Evolutionary conservation across 2,329 filamentous ascomycete species (phyloP), one percentile per base, ranked within the genome.

Genomic region (Xylariaceae sp.): DNA sequence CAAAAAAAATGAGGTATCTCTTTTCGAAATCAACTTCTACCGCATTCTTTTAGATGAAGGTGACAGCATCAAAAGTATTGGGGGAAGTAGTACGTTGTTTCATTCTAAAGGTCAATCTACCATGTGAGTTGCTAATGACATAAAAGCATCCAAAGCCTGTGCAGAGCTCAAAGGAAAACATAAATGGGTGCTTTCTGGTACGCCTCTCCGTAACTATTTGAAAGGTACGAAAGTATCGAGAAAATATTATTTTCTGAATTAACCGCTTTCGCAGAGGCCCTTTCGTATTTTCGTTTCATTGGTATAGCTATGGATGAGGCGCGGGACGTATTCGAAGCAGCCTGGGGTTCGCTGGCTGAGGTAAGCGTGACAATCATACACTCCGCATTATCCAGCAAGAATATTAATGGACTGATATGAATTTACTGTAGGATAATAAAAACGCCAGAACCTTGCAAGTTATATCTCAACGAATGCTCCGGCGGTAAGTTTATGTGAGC

Each of bases 1-100:
- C 6, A 7, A 16, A 1, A 18, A 32, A 16, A 6, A 27, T 1
- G 11, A 21, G 4, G 53, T 33, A 1, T 13, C 53, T 16, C 15
- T 59, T 4, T 59, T 59, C 18, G 13, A 57, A 20, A 24, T 55
- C 2, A 13, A 57, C 2, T 61, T 56, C 23, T 54, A 35, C n/a
- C 55, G 58, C 4, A 53, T 61, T n/a, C 18, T 61, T 3, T 40
- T 61, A 1, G 58, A 61, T 3, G 58, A 61, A 41, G 58, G 52
- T 3, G 55, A 61, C 35, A 53, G 18, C 2, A 61, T 61, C 6
- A 61, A 48, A 36, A 61, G 54, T 6, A 13, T n/a, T 2, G 0
- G 30, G 4, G 52, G 54, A 23, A 50, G 10, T 3, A 60, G 58
- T 60, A 52, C 2, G 58, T 42, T 37, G 4, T 0, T 30, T 15